These are phyloP conservation scores for Teunomyces tritomae DNA, from an alignment of 805 yeast species.

Conservation along the genomic window DNA sequence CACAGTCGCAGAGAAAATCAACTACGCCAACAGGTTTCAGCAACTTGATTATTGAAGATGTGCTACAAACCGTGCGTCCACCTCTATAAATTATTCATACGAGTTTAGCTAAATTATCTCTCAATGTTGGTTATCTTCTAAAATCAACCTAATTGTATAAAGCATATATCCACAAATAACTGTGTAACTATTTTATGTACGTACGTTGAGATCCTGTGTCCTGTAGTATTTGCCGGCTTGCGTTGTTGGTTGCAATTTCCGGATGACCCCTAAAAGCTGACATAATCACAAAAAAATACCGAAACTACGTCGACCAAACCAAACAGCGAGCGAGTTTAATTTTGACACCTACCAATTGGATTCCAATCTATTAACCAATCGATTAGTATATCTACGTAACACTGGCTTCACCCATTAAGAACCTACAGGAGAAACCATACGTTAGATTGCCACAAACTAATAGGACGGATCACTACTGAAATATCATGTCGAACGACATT, in stretches of 20 bases:
- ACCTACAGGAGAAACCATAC: constrained; percentile 1
- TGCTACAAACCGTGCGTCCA: constrained; percentile 30
- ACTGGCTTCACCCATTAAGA: background rate
- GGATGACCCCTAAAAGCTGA: constrained; percentile 1
- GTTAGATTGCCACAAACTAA: background rate
- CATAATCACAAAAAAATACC: background rate
- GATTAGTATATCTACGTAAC: background rate
- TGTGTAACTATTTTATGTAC: too few relatives aligned
- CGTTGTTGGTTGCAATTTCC: background rate
- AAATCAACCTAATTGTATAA: too few relatives aligned
- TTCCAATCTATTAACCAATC: constrained; percentile 4
- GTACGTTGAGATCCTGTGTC: too few relatives aligned
- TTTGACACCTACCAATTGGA: constrained; percentile 2
- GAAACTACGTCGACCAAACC: constrained; percentile 3
- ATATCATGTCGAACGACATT: constrained; percentile 48
- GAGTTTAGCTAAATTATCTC: background rate
- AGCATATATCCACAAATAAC: too few relatives aligned
- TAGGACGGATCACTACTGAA: constrained; percentile 1
- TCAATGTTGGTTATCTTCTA: background rate
- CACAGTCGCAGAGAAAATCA: constrained; percentile 17
- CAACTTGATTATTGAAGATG: constrained; percentile 38
- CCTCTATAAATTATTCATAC: constrained; percentile 25
- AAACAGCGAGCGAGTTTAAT: constrained; percentile 2
- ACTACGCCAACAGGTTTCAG: constrained; percentile 32
- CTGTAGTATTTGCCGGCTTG: background rate